Base-by-base conservation (phyloP, 202 grass and related monocot genomes). In the Setaria viridis region DNA sequence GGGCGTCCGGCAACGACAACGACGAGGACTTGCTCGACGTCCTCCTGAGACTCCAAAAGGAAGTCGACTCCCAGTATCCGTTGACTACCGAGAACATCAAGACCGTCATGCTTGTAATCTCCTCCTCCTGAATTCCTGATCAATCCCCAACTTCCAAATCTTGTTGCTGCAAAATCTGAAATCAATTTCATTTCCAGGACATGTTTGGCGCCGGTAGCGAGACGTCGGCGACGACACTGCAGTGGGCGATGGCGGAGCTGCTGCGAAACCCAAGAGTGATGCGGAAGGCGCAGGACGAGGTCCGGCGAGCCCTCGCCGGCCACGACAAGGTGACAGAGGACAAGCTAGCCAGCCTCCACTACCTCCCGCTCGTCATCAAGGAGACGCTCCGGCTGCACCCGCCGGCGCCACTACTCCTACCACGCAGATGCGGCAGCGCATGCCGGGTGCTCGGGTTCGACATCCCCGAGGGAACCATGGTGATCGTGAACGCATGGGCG, bases 71-170 rank as follows among this genome's bases (percentile, higher is more conserved):
- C 9, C 70, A 76, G 1, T 77, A 74, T 16, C 80, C 91, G 3
- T 81, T 93, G 35, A 79, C 79, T 14, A 77, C 83, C 1, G 71
- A 79, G 0, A 93, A 86, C 85, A 88, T 93, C 64, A 93, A 87
- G 80, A 78, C 53, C 74, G 54, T 92, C 72, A 81, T 92, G 34
- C 51, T 90, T 35, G 87, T 90, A 85, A 73, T 9, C 49, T 53
- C 30, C 3, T 13, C 3, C 56, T 62, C 3, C 4, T 9, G 5
- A 34, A 19, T 37, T 16, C 13, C 10, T 39, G 7, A 2, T 49
- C 21, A 29, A 6, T 7, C 0, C 4, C n/a, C 10, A 11, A 9
- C 20, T 8, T 47, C 6, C 29, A 5, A 25, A 12, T 12, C 7
- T 19, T 2, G 35, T 2, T 25, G 0, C 9, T 30, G 59, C 25